Evolutionary conservation across 768 basidiomycete species (phyloP), one percentile per base, ranked within the genome.

Genomic region (Flagelloscypha sp.): DNA sequence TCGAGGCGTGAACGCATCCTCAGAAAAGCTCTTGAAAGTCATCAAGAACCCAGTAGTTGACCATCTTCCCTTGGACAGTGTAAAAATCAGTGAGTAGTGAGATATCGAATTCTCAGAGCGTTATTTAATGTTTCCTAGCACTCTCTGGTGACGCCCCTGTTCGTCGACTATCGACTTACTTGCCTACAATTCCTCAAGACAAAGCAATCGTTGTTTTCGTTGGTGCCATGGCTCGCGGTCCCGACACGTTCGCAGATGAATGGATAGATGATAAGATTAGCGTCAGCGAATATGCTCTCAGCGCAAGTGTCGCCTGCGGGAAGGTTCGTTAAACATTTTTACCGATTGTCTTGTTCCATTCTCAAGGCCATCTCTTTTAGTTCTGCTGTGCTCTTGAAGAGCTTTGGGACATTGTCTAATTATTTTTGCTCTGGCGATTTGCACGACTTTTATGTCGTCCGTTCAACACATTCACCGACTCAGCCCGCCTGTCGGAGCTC

Each of bases 1-100:
- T 48, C 72, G 95, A 33, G 90, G 92, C 24, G 92, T 95, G 25
- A 95, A 95, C 50, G 93, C 93, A n/a, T n/a, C n/a, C 1, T 84
- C 90, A 4, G 95, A 99, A 60, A 98, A 97, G 57, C 64, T 99
- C 24, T 74, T 99, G 36, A 93, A 97, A 58, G 92, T 98, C 28
- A 84, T 99, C 71, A 93, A 94, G 88, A 98, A 98, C 56, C 95
- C 95, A 6, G 74, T 98, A 24, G 78, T 75, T 1, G 93, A 95
- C 54, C 92, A 99, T 57, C 75, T 99, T 19, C 95, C 95, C 2
- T 76, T 78, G 24, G 94, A 97, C 62, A 95, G 93, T 21, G 75
- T 85, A 61, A 99, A 99, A 69, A 69, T 99, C 48, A 95, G 90
- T 88, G 53, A 47, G 87, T 74, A 6, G 19, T n/a, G n/a, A n/a